These are phyloP conservation scores for Populus alba DNA, from an alignment of 345 rosid genomes.

Conservation along the genomic window DNA sequence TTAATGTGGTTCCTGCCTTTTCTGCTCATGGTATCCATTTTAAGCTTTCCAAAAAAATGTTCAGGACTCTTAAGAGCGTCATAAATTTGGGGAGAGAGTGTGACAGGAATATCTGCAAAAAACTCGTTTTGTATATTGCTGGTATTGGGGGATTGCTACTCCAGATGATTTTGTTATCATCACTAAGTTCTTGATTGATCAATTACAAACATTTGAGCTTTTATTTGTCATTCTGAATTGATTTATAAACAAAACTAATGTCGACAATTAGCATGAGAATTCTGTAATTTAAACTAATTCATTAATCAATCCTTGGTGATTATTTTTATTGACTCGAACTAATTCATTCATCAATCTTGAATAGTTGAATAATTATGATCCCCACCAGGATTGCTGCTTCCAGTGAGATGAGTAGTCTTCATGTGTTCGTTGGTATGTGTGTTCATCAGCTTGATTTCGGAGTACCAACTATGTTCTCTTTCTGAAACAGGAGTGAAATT, in stretches of 20 bases:
- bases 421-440: background rate
- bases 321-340: background rate
- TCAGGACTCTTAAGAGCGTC: too few species aligned
- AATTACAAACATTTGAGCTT: background rate
- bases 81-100: too few species aligned
- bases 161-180: background rate
- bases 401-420: background rate
- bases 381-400: background rate
- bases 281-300: background rate
- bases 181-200: background rate
- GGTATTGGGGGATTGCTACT: background rate
- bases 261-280: background rate
- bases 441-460: background rate
- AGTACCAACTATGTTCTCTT: constrained; percentile 1
- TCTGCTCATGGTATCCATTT: too few species aligned
- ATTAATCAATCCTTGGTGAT: too few species aligned
- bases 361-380: background rate
- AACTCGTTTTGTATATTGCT: background rate
- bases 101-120: background rate
- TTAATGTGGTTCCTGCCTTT: background rate
- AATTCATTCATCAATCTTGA: background rate
- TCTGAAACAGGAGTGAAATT: constrained; percentile 58
- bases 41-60: too few species aligned
- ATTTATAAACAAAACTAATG: background rate
- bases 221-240: background rate